Conservation (phyloP, 148 eudicot genomes). For the Vaccinium myrtillus region DNA sequence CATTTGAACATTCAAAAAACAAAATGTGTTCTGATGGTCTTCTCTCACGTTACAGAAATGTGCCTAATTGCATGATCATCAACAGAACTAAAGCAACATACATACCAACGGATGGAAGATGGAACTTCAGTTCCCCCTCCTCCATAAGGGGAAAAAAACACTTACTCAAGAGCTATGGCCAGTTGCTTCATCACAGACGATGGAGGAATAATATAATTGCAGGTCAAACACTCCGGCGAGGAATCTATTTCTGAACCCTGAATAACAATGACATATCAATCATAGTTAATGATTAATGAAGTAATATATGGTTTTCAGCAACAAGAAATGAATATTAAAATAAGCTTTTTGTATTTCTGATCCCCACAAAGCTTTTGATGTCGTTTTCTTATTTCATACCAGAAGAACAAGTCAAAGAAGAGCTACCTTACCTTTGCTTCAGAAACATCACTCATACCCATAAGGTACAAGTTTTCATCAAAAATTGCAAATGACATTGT, state of each 20-base stretch:
- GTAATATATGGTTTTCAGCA: not conserved
- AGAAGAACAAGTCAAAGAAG: not conserved
- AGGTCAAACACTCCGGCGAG: constrained; percentile 30
- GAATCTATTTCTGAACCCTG: constrained; percentile 54
- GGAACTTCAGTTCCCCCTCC: not conserved
- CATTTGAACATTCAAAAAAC: not conserved
- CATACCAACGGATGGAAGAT: not conserved
- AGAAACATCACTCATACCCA: constrained; percentile 39
- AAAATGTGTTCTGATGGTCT: not conserved
- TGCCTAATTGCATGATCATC: not conserved
- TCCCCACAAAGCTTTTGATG: not conserved
- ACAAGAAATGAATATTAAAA: constrained; percentile 2
- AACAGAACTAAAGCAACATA: not conserved
- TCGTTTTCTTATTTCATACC: not conserved
- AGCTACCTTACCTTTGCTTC: constrained; percentile 48
- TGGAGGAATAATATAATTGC: constrained; percentile 58
- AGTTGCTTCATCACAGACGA: constrained; percentile 61
- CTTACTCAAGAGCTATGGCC: constrained; percentile 83
- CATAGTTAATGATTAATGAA: not conserved
- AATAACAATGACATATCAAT: constrained; percentile 9
- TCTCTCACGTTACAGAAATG: constrained; percentile 1
- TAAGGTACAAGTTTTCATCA: constrained; percentile 60
- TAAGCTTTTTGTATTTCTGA: not conserved
- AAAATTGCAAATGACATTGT: constrained; percentile 64
- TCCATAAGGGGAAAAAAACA: constrained; percentile 6